Base-by-base conservation (phyloP, 352 stramenopile genomes). In the Saprolegnia parasitica region DNA sequence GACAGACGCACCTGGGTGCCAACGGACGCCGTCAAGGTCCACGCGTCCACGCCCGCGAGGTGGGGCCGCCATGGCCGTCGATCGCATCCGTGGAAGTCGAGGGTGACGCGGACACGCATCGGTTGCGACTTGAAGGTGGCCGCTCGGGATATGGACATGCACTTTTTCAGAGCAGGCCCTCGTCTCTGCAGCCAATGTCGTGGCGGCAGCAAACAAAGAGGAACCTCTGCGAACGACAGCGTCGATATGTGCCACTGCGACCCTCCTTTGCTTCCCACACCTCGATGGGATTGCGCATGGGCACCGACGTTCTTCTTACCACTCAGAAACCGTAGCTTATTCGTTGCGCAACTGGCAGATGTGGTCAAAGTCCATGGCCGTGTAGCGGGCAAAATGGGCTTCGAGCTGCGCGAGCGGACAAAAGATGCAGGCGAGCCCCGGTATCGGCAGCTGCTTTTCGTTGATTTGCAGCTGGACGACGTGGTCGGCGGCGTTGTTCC, bases 401-500 rank as follows among this genome's bases (percentile, higher is more conserved):
- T 89, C 78, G 49, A 93, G 68, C 23, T 77, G 72, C 5, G 80
- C 57, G 11, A 94, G 79, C 46, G 81, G 72, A 67, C 86, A 94
- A 15, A 16, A 20, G 37, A 78, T 40, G 16, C 71, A 61, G 0
- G 67, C 74, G 56, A 85, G 91, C 50, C 83, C 84, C 8, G 76
- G 72, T 29, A 91, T 86, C 11, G 64, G 46, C 24, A 91, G 80
- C 16, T 82, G 76, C 8, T 76, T 80, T 58, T 94, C 86, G 56
- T 94, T 87, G 0, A 91, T 72, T 18, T 90, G 67, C 39, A 80
- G 81, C 62, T 85, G 78, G 24, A 91, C 82, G 35, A 77, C 76
- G 46, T 76, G 88, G 8, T 10, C 23, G 24, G 23, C 23, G 24
- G 23, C 39, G 10, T 45, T 21, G 35, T 58, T 10, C 4, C 63